Percentiles rank a stretch among this genome's conserved stretches.
Evolutionary conservation across 352 stramenopile species (phyloP).

Genomic region (Vaucheria bursata): DNA sequence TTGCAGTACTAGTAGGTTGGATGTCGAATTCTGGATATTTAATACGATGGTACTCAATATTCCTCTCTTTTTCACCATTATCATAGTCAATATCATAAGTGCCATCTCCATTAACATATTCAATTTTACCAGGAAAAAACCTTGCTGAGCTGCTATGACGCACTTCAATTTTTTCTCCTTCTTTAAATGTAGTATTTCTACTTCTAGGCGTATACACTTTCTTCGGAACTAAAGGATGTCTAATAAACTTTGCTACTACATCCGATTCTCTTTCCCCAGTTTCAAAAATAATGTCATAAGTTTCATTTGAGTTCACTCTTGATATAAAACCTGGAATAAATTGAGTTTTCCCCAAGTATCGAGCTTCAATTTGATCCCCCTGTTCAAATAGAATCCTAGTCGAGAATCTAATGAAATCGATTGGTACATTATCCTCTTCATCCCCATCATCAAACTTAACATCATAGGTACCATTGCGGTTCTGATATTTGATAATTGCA

Average conservation of each 20-base stretch:
- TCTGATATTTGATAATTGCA: constrained; percentile 30
- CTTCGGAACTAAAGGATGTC: background rate
- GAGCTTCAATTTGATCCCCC: constrained; percentile 58
- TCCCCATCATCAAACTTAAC: constrained; percentile 51
- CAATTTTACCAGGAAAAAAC: constrained; percentile 27
- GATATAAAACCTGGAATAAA: constrained; percentile 20
- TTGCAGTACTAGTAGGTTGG: too few relatives aligned
- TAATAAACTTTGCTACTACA: constrained; percentile 55
- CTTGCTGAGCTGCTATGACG: too few relatives aligned
- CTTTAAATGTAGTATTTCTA: background rate
- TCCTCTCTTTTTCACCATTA: constrained; percentile 39
- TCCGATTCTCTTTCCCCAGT: constrained; percentile 55
- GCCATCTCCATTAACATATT: constrained; percentile 24
- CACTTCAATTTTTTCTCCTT: too few relatives aligned
- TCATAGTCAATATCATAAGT: constrained; percentile 45
- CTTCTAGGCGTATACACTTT: background rate
- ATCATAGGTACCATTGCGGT: constrained; percentile 46
- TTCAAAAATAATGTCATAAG: constrained; percentile 37
- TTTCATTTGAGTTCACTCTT: constrained; percentile 21
- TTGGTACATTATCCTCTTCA: constrained; percentile 47
- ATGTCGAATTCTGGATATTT: too few relatives aligned
- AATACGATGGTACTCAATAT: too few relatives aligned
- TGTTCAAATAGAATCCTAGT: constrained; percentile 42
- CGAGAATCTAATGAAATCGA: background rate
- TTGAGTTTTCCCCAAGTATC: constrained; percentile 56